Evolutionary conservation across 129 eudicot genomes (phyloP).

Genomic region (Tagetes patula): DNA sequence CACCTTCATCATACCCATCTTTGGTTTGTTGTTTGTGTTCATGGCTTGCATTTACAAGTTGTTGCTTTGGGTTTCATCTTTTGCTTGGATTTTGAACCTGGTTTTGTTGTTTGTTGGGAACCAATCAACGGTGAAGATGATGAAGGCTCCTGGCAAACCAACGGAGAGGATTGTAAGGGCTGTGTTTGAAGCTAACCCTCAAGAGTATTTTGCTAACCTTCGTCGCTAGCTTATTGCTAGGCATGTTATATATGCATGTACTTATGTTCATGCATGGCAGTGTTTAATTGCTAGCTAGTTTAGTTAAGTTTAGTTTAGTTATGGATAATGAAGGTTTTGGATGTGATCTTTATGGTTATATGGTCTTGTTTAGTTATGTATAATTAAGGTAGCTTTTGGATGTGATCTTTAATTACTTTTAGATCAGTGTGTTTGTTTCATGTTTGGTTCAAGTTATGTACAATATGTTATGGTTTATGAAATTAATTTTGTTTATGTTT

Average conservation of each 20-base stretch:
- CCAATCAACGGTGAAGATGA: not conserved
- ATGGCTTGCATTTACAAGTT: too few species aligned
- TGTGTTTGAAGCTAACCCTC: constrained; percentile 1
- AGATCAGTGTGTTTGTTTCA: too few species aligned
- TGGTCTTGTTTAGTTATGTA: not conserved
- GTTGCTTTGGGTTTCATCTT: too few species aligned
- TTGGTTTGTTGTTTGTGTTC: too few species aligned
- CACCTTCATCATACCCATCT: too few species aligned
- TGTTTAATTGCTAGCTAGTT: not conserved
- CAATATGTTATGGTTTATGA: too few species aligned
- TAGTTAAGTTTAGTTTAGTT: not conserved
- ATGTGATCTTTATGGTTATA: not conserved
- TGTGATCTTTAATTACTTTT: not conserved
- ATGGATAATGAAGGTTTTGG: not conserved
- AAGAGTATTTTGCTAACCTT: not conserved
- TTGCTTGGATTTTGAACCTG: not conserved
- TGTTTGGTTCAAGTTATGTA: too few species aligned
- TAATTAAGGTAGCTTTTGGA: not conserved
- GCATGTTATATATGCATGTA: too few species aligned
- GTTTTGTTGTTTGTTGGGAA: not conserved
- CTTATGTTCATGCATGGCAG: not conserved
- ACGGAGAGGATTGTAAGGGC: not conserved
- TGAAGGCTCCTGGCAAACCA: constrained; percentile 3
- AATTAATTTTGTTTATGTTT: too few species aligned
- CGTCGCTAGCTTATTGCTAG: not conserved